Base-by-base conservation (phyloP, 2,329 filamentous ascomycete genomes). In the Teratosphaeria pseudoeucalypti region DNA sequence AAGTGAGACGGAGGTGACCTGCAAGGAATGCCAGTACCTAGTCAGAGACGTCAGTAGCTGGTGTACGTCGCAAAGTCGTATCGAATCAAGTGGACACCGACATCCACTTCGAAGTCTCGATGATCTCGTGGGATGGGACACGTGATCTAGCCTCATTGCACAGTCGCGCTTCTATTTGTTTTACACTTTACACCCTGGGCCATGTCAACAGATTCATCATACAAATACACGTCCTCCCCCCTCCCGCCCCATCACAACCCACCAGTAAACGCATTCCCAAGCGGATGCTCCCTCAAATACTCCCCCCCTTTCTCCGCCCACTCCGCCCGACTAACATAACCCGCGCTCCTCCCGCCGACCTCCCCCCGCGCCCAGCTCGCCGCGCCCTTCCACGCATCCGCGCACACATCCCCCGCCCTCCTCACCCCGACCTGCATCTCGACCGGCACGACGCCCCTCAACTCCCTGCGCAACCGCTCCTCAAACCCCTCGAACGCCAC, bases 341-440 rank as follows among this genome's bases (percentile, higher is more conserved):
- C 84, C 23, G 23, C 23, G 39, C 77, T 84, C 54, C 69, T 61
- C 75, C 85, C 85, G 57, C 80, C 29, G 29, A 32, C 77, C 23
- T 80, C 79, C 34, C 78, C 71, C 1, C 81, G 79, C 47, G 87
- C 88, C 92, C 94, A 99, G 62, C 83, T 81, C 12, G 94, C 92
- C 1, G 94, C 94, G 7, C 94, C 94, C 73, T 82, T 89, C 94
- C 94, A 99, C 2, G 92, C 89, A 79, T 99, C 94, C 39, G 95
- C 77, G 29, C 94, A 72, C 2, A 89, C 83, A 72, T 97, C 86
- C 59, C 79, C 76, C 0, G 94, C 94, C 55, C 82, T 83, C 52
- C 94, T 82, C 23, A 96, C 84, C 11, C 72, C 74, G n/a, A 96
- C 75, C 34, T 82, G 79, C 19, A 85, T 77, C 12, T 85, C 86